Evolutionary conservation across 129 eudicot genomes (phyloP), one percentile per base, ranked within the genome.

Genomic region (Lactuca saligna): DNA sequence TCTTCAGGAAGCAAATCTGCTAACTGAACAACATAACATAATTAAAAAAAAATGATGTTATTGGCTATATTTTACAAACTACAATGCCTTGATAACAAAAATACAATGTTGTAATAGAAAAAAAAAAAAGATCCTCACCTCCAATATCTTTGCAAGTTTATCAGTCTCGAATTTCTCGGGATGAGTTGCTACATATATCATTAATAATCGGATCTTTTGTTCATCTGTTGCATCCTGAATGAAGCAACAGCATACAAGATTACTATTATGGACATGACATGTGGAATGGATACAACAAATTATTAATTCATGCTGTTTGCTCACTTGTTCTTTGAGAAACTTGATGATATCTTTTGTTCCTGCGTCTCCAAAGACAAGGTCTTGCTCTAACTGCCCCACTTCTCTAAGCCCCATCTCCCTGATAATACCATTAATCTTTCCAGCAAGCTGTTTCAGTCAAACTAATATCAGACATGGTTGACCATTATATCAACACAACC

Each of bases 361-460:
- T 68, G 92, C 95, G 89, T 93, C 98, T 73, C 98, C 98, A 80
- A 93, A 93, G 14, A 89, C 95, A 78, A 93, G 90, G 71, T 85
- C 97, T 81, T 93, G 98, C 80, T 93, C 98, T 64, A 93, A 78
- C 71, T 93, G 84, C 50, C 98, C 98, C 72, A 93, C 71, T 49
- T 89, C 97, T 81, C 67, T 89, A 11, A 93, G 90, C 54, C 88
- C 85, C n/a, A 61, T 56, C 63, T 93, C 98, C 77, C 95, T 83
- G 38, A 89, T 84, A 75, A 81, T 81, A 65, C 59, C 66, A 76
- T 84, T 89, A 33, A 93, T 72, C 67, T 93, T 93, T 8, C 84
- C 92, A 44, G 98, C 97, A 63, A 93, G 87, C 98, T 93, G 85
- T 74, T 78, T 54, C 20, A 60, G 62, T 63, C 57, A 68, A 59